Evolutionary conservation across 2,329 filamentous ascomycete genomes (phyloP).

Genomic region (Diaporthe destruens): DNA sequence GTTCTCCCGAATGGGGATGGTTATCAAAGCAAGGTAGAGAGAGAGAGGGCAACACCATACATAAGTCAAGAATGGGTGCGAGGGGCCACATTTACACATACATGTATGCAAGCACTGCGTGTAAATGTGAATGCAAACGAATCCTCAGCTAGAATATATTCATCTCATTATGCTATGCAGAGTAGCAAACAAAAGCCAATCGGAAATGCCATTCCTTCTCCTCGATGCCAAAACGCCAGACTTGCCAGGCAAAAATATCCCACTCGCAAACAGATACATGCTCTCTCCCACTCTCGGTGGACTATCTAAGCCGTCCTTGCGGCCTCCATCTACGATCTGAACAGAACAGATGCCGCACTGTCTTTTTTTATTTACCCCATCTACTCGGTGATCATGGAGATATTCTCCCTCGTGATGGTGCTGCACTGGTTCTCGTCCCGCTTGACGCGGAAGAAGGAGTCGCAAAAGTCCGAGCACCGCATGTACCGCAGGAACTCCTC

Average conservation of each 20-base stretch:
- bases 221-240: not conserved
- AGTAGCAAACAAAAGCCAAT: conserved; percentile 1
- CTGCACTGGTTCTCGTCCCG: conserved; percentile 89
- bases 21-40: not conserved
- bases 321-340: not conserved
- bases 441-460: conserved; percentile 89
- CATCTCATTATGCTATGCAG: not conserved
- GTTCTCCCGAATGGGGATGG: not conserved
- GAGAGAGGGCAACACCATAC: not conserved
- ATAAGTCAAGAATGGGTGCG: not conserved
- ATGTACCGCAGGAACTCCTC: conserved; percentile 95
- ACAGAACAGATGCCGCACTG: too few relatives aligned
- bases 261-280: not conserved
- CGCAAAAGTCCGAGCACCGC: conserved; percentile 93
- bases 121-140: not conserved
- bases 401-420: conserved; percentile 79
- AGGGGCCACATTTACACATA: not conserved
- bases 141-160: not conserved
- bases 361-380: not conserved
- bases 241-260: not conserved
- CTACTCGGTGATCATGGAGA: conserved; percentile 60
- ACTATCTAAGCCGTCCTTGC: not conserved
- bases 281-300: not conserved
- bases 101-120: not conserved
- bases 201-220: conserved; percentile 7